Base-by-base conservation (phyloP, 352 stramenopile species). In the Pythium chondricola region DNA sequence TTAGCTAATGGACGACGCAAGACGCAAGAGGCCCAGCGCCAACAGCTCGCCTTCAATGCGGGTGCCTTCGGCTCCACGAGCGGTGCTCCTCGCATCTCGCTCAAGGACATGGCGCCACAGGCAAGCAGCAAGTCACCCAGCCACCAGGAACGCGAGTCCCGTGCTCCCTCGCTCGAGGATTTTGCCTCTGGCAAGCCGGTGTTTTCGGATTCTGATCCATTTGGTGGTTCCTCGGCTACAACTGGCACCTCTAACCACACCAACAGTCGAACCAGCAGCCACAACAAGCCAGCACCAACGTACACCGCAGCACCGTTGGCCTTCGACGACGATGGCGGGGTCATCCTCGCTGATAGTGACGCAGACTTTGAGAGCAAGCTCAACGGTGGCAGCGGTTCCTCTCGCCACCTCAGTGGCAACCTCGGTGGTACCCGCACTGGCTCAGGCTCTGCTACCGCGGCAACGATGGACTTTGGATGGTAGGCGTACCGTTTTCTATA, bases 1-100 rank as follows among this genome's bases (percentile, higher is more conserved):
- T 56, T 88, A 7, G 67, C 69, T 6, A 75, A 85, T 25, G 69
- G 71, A n/a, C 65, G 74, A 20, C 70, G 78, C 27, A 76, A 76
- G 58, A 90, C 78, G 7, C 78, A 90, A 38, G 78, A 90, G 37
- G 60, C 58, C n/a, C 71, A 82, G 36, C 73, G 78, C 14, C 69
- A 76, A 22, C 71, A 74, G 17, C 61, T 90, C 20, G 71, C 59
- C 14, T 71, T 87, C 50, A 83, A 75, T 20, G 71, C 69, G 16
- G 65, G 70, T 14, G 70, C 75, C 0, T 90, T 88, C 39, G 48
- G 56, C 2, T 52, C 61, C 20, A 56, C 61, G 3, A 50, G 36
- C 0, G 50, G 50, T 21, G 47, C 58, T 14, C 50, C 71, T 1
- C 75, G 74, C 47, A 82, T 85, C 38, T 85, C 74, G 6, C 67